Percentiles rank a stretch among this genome's conserved stretches.
phyloP scores from a whole-genome alignment of 2,329 filamentous ascomycete species.

The Rosellinia necatrix region DNA sequence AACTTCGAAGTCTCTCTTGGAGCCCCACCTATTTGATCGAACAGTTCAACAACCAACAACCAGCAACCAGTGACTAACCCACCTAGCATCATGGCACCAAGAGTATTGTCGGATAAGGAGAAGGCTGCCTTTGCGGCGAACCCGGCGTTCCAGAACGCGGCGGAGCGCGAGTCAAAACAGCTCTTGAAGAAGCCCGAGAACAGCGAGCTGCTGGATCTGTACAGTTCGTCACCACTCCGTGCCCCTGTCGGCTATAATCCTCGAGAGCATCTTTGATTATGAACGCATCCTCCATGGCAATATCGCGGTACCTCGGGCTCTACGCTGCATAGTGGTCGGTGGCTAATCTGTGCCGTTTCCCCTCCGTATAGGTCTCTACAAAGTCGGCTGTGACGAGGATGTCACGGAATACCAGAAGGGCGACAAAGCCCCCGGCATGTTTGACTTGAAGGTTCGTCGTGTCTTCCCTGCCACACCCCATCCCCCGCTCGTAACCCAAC shows the following conservation, averaged over 20 bases:
- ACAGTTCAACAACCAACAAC: too few relatives aligned
- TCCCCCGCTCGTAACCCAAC: neutral
- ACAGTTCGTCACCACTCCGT: slow-evolving; percentile 50
- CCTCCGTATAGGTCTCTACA: slow-evolving; percentile 56
- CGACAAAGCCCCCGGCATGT: slow-evolving; percentile 61
- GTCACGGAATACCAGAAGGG: slow-evolving; percentile 54
- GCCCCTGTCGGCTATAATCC: too few relatives aligned
- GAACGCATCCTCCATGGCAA: too few relatives aligned
- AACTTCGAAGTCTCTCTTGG: neutral
- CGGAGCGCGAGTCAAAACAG: slow-evolving; percentile 63
- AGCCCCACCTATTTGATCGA: too few relatives aligned
- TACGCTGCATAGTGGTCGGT: neutral
- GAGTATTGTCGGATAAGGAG: slow-evolving; percentile 13
- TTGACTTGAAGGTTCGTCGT: slow-evolving; percentile 66
- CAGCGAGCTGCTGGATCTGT: slow-evolving; percentile 67
- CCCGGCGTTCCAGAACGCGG: slow-evolving; percentile 27
- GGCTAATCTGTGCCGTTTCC: neutral
- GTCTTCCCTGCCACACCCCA: neutral
- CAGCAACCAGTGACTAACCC: too few relatives aligned
- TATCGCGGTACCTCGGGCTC: too few relatives aligned
- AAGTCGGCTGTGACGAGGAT: slow-evolving; percentile 62
- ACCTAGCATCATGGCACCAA: slow-evolving; percentile 16
- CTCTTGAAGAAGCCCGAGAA: slow-evolving; percentile 66
- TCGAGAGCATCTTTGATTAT: too few relatives aligned
- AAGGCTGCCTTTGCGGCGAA: slow-evolving; percentile 18